Conservation (phyloP, 495 filamentous ascomycete genomes). For the Neurospora intermedia region DNA sequence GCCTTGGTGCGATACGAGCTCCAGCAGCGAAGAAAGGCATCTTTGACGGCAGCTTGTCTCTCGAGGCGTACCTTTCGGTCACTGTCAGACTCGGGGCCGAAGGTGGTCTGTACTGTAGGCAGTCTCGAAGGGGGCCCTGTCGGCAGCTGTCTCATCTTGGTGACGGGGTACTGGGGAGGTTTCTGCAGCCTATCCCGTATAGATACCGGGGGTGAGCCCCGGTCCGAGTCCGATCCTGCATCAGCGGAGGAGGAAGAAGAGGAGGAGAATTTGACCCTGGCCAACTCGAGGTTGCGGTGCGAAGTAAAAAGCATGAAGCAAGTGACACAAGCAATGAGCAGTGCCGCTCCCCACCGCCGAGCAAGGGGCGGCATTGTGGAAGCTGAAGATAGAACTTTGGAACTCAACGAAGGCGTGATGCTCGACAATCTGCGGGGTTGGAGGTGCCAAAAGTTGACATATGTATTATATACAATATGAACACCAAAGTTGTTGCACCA, state of each 20-base stretch:
- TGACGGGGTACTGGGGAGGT: constrained; percentile 48
- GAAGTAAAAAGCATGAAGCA: neutral
- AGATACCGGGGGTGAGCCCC: neutral
- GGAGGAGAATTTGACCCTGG: neutral
- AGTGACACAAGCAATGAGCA: neutral
- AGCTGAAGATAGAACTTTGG: neutral
- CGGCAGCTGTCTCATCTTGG: constrained; percentile 59
- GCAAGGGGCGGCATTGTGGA: neutral
- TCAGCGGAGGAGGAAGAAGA: neutral
- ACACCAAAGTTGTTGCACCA: neutral
- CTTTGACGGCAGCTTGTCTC: constrained; percentile 42
- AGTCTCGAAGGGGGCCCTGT: constrained; percentile 51
- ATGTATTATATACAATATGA: neutral
- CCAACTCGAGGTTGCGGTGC: neutral
- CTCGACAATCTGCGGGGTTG: neutral
- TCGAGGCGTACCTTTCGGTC: constrained; percentile 31
- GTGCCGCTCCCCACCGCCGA: neutral
- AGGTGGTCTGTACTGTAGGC: constrained; percentile 58
- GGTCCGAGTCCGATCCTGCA: neutral
- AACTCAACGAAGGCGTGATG: neutral
- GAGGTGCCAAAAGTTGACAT: neutral
- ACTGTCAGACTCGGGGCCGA: constrained; percentile 18
- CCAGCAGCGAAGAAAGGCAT: constrained; percentile 66
- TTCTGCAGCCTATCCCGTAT: constrained; percentile 10
- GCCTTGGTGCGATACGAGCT: constrained; percentile 63